Conservation (phyloP, 1,284 basidiomycete species). For the Phellopilus nigrolimitatus region DNA sequence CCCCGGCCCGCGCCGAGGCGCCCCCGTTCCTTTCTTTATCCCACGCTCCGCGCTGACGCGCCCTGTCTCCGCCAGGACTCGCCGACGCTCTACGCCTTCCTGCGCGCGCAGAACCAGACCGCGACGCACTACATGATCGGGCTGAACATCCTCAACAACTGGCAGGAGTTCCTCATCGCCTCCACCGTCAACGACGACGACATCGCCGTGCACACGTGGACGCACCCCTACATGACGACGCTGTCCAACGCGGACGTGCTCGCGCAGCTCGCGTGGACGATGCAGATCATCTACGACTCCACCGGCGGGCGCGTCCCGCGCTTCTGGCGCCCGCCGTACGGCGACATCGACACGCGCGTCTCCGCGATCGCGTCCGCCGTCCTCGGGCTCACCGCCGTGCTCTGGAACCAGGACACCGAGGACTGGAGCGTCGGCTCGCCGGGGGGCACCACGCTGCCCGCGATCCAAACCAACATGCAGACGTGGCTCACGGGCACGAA, state of each 20-base stretch:
- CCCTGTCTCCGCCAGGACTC: constrained; percentile 29
- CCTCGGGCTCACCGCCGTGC: no score
- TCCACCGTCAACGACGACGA: constrained; percentile 40
- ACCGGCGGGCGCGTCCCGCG: no score
- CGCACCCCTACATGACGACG: constrained; percentile 79
- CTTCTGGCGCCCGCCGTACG: no score
- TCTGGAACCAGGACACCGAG: no score
- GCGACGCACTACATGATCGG: constrained; percentile 87
- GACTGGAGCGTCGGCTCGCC: constrained; percentile 69
- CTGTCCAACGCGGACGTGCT: constrained; percentile 64
- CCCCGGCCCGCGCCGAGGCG: no score
- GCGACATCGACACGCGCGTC: no score
- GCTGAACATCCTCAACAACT: constrained; percentile 56
- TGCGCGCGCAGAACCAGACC: constrained; percentile 53
- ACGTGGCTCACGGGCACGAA: constrained; percentile 62
- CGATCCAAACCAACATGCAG: constrained; percentile 44
- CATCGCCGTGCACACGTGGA: constrained; percentile 67
- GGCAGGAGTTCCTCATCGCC: constrained; percentile 48
- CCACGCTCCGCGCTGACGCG: no score
- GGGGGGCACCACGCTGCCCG: constrained; percentile 37
- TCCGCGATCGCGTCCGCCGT: no score
- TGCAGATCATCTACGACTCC: no score
- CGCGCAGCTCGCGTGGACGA: constrained; percentile 80
- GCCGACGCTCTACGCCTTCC: constrained; percentile 38
- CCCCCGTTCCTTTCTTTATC: no score